Evolutionary conservation across 1,284 basidiomycete species (phyloP).

Genomic region (Apiotrichum akiyoshidainum): DNA sequence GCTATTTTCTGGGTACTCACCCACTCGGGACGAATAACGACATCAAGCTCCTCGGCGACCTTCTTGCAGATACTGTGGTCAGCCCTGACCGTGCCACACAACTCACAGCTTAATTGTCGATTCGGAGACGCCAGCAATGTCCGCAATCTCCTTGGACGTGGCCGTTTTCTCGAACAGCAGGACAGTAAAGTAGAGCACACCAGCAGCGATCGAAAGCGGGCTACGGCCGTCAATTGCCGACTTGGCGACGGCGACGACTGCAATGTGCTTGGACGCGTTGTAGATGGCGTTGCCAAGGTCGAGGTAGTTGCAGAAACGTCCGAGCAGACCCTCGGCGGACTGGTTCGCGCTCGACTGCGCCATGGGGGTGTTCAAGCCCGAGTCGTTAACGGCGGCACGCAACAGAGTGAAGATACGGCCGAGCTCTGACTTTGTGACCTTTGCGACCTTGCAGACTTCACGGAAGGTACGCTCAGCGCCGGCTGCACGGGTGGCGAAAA

Average conservation of each 20-base stretch:
- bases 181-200: slow-evolving; percentile 90
- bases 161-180: slow-evolving; percentile 71
- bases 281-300: slow-evolving; percentile 39
- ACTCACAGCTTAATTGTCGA: slow-evolving; percentile 80
- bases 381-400: slow-evolving; percentile 25
- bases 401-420: slow-evolving; percentile 81
- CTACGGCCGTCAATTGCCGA: slow-evolving; percentile 88
- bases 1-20: slow-evolving; percentile 27
- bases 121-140: slow-evolving; percentile 96
- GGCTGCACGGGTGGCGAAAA: slow-evolving; percentile 92
- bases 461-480: slow-evolving; percentile 91
- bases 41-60: slow-evolving; percentile 37
- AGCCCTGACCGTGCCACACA: neutral
- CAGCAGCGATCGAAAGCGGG: slow-evolving; percentile 93
- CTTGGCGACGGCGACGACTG: slow-evolving; percentile 72
- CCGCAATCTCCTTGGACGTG: slow-evolving; percentile 77
- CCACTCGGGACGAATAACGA: slow-evolving; percentile 46
- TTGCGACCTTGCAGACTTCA: slow-evolving; percentile 89
- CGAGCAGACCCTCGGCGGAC: slow-evolving; percentile 77
- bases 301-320: slow-evolving; percentile 87
- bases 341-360: slow-evolving; percentile 50
- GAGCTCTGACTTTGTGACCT: slow-evolving; percentile 84
- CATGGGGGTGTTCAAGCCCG: slow-evolving; percentile 4
- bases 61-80: slow-evolving; percentile 46
- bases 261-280: slow-evolving; percentile 76